Conservation (phyloP, 768 basidiomycete genomes). For the Lactifluus echinatus region DNA sequence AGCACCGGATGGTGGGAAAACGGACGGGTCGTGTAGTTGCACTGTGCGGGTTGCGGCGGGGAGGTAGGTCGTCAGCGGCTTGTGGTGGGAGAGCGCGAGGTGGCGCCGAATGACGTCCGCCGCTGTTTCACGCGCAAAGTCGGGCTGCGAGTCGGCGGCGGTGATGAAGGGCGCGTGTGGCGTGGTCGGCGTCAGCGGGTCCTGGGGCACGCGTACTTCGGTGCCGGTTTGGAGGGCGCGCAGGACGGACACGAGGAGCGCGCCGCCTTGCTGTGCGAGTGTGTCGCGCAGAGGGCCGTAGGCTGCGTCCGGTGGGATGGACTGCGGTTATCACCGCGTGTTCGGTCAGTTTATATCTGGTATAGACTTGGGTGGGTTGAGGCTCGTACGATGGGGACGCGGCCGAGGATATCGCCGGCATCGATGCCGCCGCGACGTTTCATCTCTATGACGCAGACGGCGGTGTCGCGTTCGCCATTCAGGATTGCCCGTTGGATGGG, state of each 20-base stretch:
- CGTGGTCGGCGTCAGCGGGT: slow-evolving; percentile 20
- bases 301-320: slow-evolving; percentile 39
- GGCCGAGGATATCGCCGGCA: slow-evolving; percentile 62
- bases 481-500: slow-evolving; percentile 81
- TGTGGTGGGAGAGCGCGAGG: slow-evolving; percentile 62
- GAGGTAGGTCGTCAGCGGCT: slow-evolving; percentile 24
- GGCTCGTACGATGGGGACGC: slow-evolving; percentile 40
- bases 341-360: background rate
- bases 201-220: slow-evolving; percentile 29
- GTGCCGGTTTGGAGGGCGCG: slow-evolving; percentile 50
- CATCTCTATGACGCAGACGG: slow-evolving; percentile 78
- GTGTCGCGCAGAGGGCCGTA: slow-evolving; percentile 49
- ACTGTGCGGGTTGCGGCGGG: slow-evolving; percentile 24
- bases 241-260: slow-evolving; percentile 61
- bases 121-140: slow-evolving; percentile 53
- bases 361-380: background rate
- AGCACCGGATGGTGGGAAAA: background rate
- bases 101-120: slow-evolving; percentile 43
- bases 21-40: slow-evolving; percentile 24
- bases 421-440: slow-evolving; percentile 55
- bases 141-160: slow-evolving; percentile 40
- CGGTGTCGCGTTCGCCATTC: slow-evolving; percentile 57
- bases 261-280: slow-evolving; percentile 58
- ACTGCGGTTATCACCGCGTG: slow-evolving; percentile 31
- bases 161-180: slow-evolving; percentile 55